Evolutionary conservation across 1,284 basidiomycete genomes (phyloP).

Genomic region (Trametes hirsuta): DNA sequence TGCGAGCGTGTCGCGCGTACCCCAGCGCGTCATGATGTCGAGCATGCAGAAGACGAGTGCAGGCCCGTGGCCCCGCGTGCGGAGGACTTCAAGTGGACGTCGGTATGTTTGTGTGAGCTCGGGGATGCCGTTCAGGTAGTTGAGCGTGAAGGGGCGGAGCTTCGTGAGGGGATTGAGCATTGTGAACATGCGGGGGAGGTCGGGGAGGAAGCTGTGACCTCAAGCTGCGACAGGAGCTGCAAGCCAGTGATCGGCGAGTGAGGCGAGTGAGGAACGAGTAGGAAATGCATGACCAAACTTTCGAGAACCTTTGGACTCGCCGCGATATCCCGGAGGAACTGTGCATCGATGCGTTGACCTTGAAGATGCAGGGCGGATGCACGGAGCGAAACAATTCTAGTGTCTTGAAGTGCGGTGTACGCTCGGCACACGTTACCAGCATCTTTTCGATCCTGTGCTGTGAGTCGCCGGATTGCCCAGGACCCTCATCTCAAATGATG

Average conservation of each 20-base stretch:
- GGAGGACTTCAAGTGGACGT: not conserved
- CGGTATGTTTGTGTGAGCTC: not conserved
- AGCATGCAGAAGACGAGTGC: not conserved
- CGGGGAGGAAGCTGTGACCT: not conserved
- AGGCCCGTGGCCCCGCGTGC: not conserved
- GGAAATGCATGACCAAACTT: not conserved
- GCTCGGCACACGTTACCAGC: not conserved
- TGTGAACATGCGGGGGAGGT: slow-evolving; percentile 1
- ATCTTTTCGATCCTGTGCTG: slow-evolving; percentile 1
- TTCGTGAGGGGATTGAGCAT: not conserved
- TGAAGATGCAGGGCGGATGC: slow-evolving; percentile 1
- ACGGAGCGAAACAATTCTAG: not conserved
- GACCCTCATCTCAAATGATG: not conserved
- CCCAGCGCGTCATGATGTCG: slow-evolving; percentile 4
- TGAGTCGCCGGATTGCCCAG: not conserved
- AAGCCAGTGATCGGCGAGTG: not conserved
- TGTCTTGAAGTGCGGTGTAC: not conserved
- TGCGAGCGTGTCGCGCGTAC: slow-evolving; percentile 1
- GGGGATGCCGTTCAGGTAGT: slow-evolving; percentile 2
- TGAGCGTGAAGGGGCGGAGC: not conserved
- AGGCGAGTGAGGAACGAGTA: not conserved
- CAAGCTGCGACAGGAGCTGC: not conserved
- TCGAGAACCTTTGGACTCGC: not conserved
- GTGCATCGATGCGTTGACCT: not conserved
- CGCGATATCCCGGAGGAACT: not conserved